Conservation (phyloP, 2,329 filamentous ascomycete genomes). For the Akanthomyces lecanii region DNA sequence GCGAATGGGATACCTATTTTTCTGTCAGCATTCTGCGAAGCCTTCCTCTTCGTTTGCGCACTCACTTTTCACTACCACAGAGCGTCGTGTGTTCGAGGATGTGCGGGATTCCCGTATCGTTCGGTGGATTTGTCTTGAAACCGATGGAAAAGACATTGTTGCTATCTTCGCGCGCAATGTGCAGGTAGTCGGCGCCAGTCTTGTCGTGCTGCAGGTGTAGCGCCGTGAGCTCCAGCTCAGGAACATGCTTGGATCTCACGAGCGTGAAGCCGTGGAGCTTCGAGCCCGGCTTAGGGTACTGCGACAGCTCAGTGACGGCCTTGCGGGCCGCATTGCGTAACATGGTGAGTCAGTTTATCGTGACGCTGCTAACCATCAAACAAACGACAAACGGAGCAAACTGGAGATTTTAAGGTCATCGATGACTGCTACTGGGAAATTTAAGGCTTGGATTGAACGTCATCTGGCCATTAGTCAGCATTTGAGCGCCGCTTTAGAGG, state of each 20-base stretch:
- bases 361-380: background rate
- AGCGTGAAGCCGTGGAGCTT: constrained; percentile 92
- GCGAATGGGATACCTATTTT: constrained; percentile 81
- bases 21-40: constrained; percentile 26
- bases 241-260: constrained; percentile 82
- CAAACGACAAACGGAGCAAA: background rate
- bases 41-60: constrained; percentile 13
- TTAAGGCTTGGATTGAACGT: background rate
- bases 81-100: constrained; percentile 97
- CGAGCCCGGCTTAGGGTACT: constrained; percentile 74
- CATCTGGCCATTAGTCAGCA: constrained; percentile 15
- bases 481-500: constrained; percentile 11
- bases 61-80: constrained; percentile 87
- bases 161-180: constrained; percentile 89
- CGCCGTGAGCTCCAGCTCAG: constrained; percentile 88
- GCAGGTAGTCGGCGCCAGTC: constrained; percentile 92
- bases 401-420: background rate
- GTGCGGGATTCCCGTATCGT: constrained; percentile 93
- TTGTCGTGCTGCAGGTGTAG: constrained; percentile 89
- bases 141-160: constrained; percentile 99
- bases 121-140: constrained; percentile 97
- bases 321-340: constrained; percentile 51
- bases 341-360: constrained; percentile 34
- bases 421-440: background rate
- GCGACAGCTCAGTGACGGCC: constrained; percentile 71